Evolutionary conservation across 805 yeast genomes (phyloP), one percentile per base, ranked within the genome.

Genomic region (Wickerhamomyces mucosus): DNA sequence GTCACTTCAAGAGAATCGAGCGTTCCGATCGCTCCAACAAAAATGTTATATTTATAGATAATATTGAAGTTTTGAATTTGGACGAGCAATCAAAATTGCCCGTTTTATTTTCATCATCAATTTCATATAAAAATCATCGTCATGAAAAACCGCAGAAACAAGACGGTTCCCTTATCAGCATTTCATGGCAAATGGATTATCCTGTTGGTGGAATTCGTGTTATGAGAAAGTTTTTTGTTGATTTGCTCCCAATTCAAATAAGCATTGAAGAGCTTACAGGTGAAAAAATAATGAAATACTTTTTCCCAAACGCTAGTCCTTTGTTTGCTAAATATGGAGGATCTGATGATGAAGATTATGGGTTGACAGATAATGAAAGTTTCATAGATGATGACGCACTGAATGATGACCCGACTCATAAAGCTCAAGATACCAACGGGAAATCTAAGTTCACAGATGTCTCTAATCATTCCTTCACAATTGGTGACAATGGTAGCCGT

Each of bases 181-280:
- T 76, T 3, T 49, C 57, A 9, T 88, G 97, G 97, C 69, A 73
- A n/a, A 72, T 81, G 76, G 70, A 79, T 32, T 73, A 71, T 33
- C 85, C 94, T 0, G 79, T 89, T 34, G 97, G 96, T 20, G 97
- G 97, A 9, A 85, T 88, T 31, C 70, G 81, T n/a, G 76, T 88
- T 16, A 63, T 88, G 57, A 75, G 74, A 37, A 59, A 67, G 31
- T 76, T 84, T 16, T 71, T 71, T 22, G 61, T 83, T 14, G 53
- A 58, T 2, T 52, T 84, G 13, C 66, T 69, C 32, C 95, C 95
- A 1, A 45, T 88, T 38, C 73, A 72, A 37, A 44, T 89, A 3
- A 80, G 78, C 40, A 51, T 89, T 23, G 96, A 88, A 38, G 81
- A 79, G 40, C 61, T 58, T 2, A 72, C 88, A 0, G 78, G 86